Base-by-base conservation (phyloP, 1,284 basidiomycete genomes). In the Puccinia polysora region DNA sequence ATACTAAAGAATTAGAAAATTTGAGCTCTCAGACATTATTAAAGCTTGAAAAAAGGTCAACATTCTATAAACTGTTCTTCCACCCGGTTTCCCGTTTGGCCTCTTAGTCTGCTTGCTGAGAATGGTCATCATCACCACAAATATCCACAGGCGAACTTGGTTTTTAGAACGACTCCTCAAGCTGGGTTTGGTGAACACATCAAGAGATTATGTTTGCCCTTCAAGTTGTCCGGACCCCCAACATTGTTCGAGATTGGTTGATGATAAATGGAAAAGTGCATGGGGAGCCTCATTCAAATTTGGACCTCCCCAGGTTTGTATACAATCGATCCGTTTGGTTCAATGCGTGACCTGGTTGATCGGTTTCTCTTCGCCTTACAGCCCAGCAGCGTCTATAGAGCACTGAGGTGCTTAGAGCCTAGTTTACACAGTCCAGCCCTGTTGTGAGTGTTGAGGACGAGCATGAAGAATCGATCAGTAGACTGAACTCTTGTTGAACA, bases 91-190 rank as follows among this genome's bases (percentile, higher is more conserved):
- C 59, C 14, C 65, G 40, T 63, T 30, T 38, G 18, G 59, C 23
- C 30, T 25, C 34, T 49, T 32, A 20, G 25, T 47, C 50, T 28
- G 34, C 45, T 15, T 50, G 30, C 12, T 49, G 12, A 36, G 5
- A 43, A 43, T 43, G 40, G 8, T 34, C 40, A 20, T 40, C 18
- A 20, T 60, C n/a, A 10, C 40, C 40, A 45, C 40, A 45, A 10
- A 10, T 64, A 20, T 2, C 20, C 18, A 12, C 74, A 90, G 89
- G 45, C 85, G 91, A 69, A 92, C 87, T 68, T 95, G 91, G 91
- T 95, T 95, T 81, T 84, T 96, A 38, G 93, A 97, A 79, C 86
- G 93, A 12, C 86, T 97, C 15, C 83, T 97, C 74, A 96, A 97
- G 80, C 85, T 97, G 3, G 91, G 91, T 1, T 83, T 91, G 30